Evolutionary conservation across 2,329 filamentous ascomycete genomes (phyloP).

Genomic region (Diaporthe vexans): DNA sequence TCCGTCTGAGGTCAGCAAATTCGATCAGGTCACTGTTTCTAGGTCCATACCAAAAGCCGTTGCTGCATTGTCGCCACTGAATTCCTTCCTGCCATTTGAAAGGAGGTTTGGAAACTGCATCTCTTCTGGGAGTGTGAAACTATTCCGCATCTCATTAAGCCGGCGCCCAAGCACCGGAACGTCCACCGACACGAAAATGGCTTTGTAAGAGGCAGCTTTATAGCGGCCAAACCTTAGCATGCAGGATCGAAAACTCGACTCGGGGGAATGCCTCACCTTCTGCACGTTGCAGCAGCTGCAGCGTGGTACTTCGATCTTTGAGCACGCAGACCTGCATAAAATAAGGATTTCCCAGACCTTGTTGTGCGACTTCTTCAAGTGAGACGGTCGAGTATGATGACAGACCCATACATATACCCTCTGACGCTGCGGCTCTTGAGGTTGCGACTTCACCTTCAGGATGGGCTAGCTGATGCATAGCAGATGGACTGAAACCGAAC

Average conservation of each 20-base stretch:
- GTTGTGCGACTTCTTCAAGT: slow-evolving; percentile 60
- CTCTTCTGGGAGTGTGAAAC: slow-evolving; percentile 61
- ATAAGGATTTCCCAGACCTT: slow-evolving; percentile 57
- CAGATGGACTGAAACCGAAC: slow-evolving; percentile 67
- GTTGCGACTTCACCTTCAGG: slow-evolving; percentile 65
- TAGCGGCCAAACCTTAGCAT: neutral
- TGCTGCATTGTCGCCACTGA: slow-evolving; percentile 2
- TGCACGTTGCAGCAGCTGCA: slow-evolving; percentile 20
- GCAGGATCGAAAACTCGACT: no score
- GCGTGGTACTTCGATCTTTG: slow-evolving; percentile 53
- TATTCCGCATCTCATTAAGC: slow-evolving; percentile 66
- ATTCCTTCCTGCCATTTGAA: neutral
- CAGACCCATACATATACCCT: slow-evolving; percentile 61
- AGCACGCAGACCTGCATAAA: slow-evolving; percentile 69
- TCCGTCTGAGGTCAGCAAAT: neutral
- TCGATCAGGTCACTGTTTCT: rapidly evolving
- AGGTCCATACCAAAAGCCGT: neutral
- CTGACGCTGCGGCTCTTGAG: slow-evolving; percentile 59
- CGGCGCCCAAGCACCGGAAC: slow-evolving; percentile 66
- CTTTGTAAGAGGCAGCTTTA: neutral
- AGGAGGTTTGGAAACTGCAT: slow-evolving; percentile 59
- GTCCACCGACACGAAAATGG: slow-evolving; percentile 65
- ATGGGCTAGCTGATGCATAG: slow-evolving; percentile 67
- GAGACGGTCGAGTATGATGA: slow-evolving; percentile 61
- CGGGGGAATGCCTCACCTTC: neutral